These are phyloP conservation scores for Ophiostoma ulmi DNA, from an alignment of 2,329 filamentous ascomycete species.

Conservation along the genomic window DNA sequence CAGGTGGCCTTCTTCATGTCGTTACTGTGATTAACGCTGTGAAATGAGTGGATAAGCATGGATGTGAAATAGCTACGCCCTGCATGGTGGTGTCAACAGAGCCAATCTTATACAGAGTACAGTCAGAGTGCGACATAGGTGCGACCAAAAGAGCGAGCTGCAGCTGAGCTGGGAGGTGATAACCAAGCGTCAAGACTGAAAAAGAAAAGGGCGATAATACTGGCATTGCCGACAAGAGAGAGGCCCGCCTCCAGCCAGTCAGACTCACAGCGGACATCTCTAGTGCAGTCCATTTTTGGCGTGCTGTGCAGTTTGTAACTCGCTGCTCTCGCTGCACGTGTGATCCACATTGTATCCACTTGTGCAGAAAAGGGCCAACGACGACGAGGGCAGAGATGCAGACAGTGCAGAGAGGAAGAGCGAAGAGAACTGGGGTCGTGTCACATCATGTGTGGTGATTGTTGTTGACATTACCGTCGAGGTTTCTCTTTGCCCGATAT, in stretches of 20 bases:
- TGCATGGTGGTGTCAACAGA: not conserved
- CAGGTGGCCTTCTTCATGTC: not conserved
- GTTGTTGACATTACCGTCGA: not conserved
- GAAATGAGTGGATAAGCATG: not conserved
- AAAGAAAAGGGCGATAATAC: too few species aligned
- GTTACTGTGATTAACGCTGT: not conserved
- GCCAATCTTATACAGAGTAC: too few species aligned
- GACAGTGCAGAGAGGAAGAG: not conserved
- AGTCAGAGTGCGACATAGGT: not conserved
- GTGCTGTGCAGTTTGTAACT: conserved; percentile 1
- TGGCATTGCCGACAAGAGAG: not conserved
- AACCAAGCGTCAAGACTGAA: too few species aligned
- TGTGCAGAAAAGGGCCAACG: conserved; percentile 8
- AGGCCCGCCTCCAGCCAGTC: not conserved
- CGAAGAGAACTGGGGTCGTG: not conserved
- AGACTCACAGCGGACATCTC: not conserved
- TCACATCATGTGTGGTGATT: conserved; percentile 2
- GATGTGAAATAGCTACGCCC: not conserved
- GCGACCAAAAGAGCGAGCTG: conserved; percentile 8
- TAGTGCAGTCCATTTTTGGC: conserved; percentile 14
- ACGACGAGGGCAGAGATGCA: not conserved
- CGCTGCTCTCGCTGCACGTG: not conserved
- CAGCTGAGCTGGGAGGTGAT: not conserved
- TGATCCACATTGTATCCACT: conserved; percentile 9
- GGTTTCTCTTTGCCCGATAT: not conserved